Evolutionary conservation across 2,329 filamentous ascomycete species (phyloP), one percentile per base, ranked within the genome.

Genomic region (Dactylellina drechsleri): DNA sequence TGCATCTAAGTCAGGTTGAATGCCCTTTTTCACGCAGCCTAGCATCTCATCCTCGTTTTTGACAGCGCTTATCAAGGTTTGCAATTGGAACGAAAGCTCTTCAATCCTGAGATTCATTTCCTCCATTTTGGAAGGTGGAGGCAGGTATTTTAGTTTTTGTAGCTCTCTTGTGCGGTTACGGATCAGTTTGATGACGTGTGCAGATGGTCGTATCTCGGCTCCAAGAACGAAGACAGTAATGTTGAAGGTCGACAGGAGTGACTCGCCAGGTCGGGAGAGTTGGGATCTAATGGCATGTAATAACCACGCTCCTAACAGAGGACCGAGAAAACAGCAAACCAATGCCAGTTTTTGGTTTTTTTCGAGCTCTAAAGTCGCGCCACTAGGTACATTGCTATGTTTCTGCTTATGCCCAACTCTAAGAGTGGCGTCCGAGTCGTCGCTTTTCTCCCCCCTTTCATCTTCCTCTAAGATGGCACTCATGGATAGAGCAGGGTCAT

Each of bases 231-330:
- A 98, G 61, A 98, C 92, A 12, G 90, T 93, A 65, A 98, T 85
- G 81, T 97, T 97, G 83, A 94, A 96, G 81, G 97, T 92, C 3
- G 92, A 96, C 5, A 98, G 90, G 10, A 98, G 84, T 0, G 92
- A 92, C 81, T 96, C 93, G 0, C 92, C 93, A 0, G 91, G 92
- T 1, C 91, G 86, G 23, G 91, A 93, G 16, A 98, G 87, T 79
- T 94, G 92, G 7, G 86, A 87, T 59, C 94, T 88, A 71, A 97
- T 91, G 18, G 88, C 84, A 80, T 97, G 93, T 10, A 98, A 85
- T 45, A 97, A 84, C 82, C 91, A 95, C 28, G 93, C 91, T n/a
- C 92, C 91, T 2, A 92, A 80, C 0, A 92, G 80, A 0, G 94
- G 94, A 31, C 91, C 90, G 28, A 90, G 75, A 79, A 97, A 96